These are phyloP conservation scores for Sclerotinia nivalis DNA, from an alignment of 2,329 filamentous ascomycete species.

Conservation along the genomic window DNA sequence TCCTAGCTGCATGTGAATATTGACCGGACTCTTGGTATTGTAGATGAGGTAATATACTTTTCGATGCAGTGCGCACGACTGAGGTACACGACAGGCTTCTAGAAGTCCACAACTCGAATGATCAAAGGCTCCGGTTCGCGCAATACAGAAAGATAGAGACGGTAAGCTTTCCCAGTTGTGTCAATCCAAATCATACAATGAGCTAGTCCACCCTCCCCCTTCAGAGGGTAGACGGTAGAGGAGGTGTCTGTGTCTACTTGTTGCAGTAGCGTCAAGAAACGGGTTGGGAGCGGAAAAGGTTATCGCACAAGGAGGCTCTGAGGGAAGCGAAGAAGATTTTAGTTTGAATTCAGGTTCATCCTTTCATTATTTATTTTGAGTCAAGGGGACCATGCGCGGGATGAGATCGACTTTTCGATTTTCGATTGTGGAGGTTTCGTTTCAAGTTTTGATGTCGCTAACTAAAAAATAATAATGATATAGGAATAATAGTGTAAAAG, in stretches of 20 bases:
- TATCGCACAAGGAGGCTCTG: neutral
- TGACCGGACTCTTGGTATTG: slow-evolving; percentile 14
- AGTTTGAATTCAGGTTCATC: slow-evolving; percentile 14
- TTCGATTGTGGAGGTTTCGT: slow-evolving; percentile 9
- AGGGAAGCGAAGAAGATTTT: slow-evolving; percentile 3
- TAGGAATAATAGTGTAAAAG: neutral
- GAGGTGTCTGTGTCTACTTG: neutral
- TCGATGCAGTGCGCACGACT: slow-evolving; percentile 15
- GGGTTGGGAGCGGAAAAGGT: neutral
- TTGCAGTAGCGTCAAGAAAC: slow-evolving; percentile 22
- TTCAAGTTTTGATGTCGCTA: slow-evolving; percentile 14
- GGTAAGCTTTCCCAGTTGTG: neutral
- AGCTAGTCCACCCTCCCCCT: slow-evolving; percentile 10
- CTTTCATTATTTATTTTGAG: slow-evolving; percentile 18
- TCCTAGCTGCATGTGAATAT: slow-evolving; percentile 22
- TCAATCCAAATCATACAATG: neutral
- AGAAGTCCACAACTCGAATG: neutral
- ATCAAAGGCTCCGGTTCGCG: neutral
- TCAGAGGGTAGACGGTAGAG: neutral
- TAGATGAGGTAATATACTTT: slow-evolving; percentile 17
- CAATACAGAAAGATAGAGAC: neutral
- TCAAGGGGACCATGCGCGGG: slow-evolving; percentile 9
- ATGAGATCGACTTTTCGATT: slow-evolving; percentile 8
- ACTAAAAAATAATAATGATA: neutral
- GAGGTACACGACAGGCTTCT: slow-evolving; percentile 12